Evolutionary conservation across 2,329 filamentous ascomycete genomes (phyloP).

Genomic region (Diaporthe velutina): DNA sequence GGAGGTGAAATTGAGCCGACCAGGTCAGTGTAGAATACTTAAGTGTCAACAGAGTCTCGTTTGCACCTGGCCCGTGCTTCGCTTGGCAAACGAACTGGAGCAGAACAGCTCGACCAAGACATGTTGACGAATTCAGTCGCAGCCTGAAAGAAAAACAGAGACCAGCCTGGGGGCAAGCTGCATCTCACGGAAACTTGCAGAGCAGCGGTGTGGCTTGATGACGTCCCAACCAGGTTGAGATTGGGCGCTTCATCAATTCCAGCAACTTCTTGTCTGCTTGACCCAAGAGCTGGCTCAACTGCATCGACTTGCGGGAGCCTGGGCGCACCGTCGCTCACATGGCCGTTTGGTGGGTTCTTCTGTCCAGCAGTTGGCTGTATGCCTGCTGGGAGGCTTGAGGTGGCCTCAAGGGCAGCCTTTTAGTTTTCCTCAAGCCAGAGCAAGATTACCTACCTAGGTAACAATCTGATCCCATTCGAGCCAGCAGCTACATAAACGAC

Average conservation of each 20-base stretch:
- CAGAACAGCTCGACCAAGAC: background rate
- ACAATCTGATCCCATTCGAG: background rate
- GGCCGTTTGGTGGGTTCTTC: too few relatives aligned
- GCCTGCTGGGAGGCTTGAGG: background rate
- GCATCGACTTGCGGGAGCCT: too few relatives aligned
- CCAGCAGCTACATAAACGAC: background rate
- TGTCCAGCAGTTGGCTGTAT: too few relatives aligned
- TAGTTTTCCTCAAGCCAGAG: background rate
- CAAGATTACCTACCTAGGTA: too few relatives aligned
- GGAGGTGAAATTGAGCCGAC: too few relatives aligned
- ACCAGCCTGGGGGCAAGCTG: too few relatives aligned
- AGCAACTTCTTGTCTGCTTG: background rate
- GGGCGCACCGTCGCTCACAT: too few relatives aligned
- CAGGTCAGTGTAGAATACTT: too few relatives aligned
- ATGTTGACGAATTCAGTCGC: background rate
- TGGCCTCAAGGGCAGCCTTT: background rate
- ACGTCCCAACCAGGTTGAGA: background rate
- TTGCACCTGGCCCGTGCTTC: background rate
- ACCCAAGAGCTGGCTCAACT: background rate
- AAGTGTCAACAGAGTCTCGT: background rate
- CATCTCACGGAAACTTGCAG: background rate
- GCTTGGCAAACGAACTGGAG: background rate
- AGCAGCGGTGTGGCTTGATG: background rate
- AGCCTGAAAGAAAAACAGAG: too few relatives aligned
- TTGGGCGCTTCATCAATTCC: background rate